phyloP scores from a whole-genome alignment of 1,284 basidiomycete species.

The Moniliophthora roreri region DNA sequence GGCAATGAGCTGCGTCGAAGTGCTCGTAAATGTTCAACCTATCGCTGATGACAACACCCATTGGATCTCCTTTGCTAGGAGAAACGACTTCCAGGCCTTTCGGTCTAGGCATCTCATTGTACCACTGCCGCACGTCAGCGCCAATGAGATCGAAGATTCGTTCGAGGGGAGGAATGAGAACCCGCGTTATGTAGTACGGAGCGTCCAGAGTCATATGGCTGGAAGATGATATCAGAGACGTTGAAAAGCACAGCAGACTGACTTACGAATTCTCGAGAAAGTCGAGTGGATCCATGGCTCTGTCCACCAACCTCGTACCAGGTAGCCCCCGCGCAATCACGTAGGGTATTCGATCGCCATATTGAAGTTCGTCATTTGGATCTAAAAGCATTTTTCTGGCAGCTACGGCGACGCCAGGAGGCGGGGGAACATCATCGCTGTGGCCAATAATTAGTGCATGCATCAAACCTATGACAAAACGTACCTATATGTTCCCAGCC shows the following conservation, averaged over 20 bases:
- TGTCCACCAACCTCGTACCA: conserved; percentile 74
- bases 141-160: conserved; percentile 93
- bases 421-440: conserved; percentile 82
- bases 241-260: not conserved
- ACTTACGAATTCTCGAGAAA: conserved; percentile 69
- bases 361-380: conserved; percentile 83
- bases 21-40: conserved; percentile 70
- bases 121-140: conserved; percentile 89
- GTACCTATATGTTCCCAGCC: conserved; percentile 88
- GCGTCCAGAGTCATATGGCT: conserved; percentile 63
- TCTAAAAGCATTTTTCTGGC: conserved; percentile 76
- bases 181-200: conserved; percentile 87
- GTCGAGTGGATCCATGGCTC: conserved; percentile 79
- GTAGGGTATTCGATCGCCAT: conserved; percentile 93
- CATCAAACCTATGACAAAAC: conserved; percentile 11
- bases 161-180: conserved; percentile 88
- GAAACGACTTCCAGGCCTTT: conserved; percentile 38
- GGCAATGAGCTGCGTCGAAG: conserved; percentile 72
- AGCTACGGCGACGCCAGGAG: conserved; percentile 89
- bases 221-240: not conserved
- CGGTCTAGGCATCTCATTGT: conserved; percentile 80
- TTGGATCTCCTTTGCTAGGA: conserved; percentile 45
- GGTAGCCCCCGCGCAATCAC: conserved; percentile 75
- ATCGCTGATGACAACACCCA: conserved; percentile 29
- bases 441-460: not conserved